phyloP scores from a whole-genome alignment of 129 eudicot genomes.

The Lonicera japonica region DNA sequence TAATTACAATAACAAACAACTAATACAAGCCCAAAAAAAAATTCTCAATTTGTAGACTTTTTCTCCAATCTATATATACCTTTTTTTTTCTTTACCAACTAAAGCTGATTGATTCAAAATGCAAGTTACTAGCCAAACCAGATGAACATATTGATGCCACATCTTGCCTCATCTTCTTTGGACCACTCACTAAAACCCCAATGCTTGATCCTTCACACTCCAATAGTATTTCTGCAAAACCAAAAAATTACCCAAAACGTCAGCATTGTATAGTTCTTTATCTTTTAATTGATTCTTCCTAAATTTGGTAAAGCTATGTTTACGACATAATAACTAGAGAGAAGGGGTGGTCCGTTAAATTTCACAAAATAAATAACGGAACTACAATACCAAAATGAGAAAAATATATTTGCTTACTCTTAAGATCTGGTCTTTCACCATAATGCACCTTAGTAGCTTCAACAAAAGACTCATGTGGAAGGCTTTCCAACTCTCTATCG shows the following conservation, averaged over 20 bases:
- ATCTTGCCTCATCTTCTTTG: slow-evolving; percentile 54
- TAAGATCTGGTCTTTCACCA: slow-evolving; percentile 54
- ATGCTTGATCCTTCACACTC: slow-evolving; percentile 39
- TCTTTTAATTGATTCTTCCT: too few species aligned
- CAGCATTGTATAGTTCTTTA: too few species aligned
- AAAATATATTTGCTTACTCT: slow-evolving; percentile 37
- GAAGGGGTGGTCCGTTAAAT: too few species aligned
- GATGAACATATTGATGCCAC: slow-evolving; percentile 66
- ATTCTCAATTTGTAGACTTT: too few species aligned
- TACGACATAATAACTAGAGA: too few species aligned
- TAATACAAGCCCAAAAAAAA: too few species aligned
- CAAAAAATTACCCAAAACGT: neutral
- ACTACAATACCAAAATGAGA: neutral
- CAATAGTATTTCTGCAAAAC: slow-evolving; percentile 36
- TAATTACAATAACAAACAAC: too few species aligned
- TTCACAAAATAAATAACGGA: too few species aligned
- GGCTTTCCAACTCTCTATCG: slow-evolving; percentile 51
- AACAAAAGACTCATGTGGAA: slow-evolving; percentile 27
- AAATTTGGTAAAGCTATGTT: too few species aligned
- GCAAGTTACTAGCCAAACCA: slow-evolving; percentile 29
- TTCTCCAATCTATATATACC: too few species aligned
- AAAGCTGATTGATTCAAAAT: slow-evolving; percentile 61
- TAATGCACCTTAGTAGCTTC: slow-evolving; percentile 30
- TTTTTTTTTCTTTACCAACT: slow-evolving; percentile 32
- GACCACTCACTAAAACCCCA: slow-evolving; percentile 60